Evolutionary conservation across 192 early-diverging fungal genomes (phyloP), one percentile per base, ranked within the genome.

Genomic region (Podila epigama): DNA sequence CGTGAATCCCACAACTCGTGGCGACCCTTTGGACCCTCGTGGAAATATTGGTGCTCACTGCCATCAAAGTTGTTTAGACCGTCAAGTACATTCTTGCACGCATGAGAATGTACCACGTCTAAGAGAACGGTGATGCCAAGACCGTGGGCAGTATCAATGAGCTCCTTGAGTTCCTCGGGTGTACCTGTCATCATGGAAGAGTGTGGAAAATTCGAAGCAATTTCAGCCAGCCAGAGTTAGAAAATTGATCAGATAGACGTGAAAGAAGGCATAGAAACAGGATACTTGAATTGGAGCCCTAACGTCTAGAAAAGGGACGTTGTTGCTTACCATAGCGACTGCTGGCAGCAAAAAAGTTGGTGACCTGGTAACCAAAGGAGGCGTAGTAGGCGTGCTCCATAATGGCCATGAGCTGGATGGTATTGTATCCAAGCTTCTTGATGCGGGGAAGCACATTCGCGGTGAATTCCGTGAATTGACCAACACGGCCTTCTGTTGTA

Each of bases 311-410:
- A n/a, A n/a, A n/a, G n/a, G n/a, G n/a, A n/a, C n/a, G n/a, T 42
- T 1, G 12, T 42, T 3, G 41, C 41, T 42, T 80, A 83, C 93
- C 96, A 70, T 93, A 97, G 33, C 97, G 92, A 77, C 89, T 91
- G 57, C 95, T 92, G 34, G 91, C 89, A n/a, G 95, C 94, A 82
- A 95, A 99, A 82, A 97, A 98, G 69, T 90, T 95, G 34, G 97
- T 97, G 54, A 99, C 97, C 75, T 99, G 97, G 80, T 99, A 99
- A 3, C 97, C 97, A 67, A 98, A 98, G 10, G 92, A 93, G 39
- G 96, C 97, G 67, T 98, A 99, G 82, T 99, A 99, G 31, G 97
- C 96, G 66, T 99, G 97, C 79, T 99, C 97, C 96, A 98, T 98
- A 51, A 99, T 81, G 36, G 97, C 97, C 92, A 94, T 94, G 55